phyloP scores from a whole-genome alignment of 2,329 filamentous ascomycete genomes.

The Trichoderma arundinaceum region DNA sequence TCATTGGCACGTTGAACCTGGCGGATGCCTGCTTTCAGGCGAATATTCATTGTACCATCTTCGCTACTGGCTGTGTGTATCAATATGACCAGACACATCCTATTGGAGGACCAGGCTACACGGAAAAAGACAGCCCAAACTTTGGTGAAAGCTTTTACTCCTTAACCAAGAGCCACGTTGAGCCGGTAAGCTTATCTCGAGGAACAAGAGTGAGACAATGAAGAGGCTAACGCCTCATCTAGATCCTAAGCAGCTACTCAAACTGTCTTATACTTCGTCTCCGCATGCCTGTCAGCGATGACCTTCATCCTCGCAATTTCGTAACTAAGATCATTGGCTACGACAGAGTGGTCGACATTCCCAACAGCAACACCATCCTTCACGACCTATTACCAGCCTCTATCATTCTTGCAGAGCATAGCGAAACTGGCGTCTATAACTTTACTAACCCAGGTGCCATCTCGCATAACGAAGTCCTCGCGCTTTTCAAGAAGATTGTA shows the following conservation, averaged over 20 bases:
- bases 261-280: constrained; percentile 69
- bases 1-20: constrained; percentile 68
- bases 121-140: constrained; percentile 67
- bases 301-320: constrained; percentile 69
- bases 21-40: constrained; percentile 64
- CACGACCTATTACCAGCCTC: constrained; percentile 67
- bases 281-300: constrained; percentile 72
- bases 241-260: constrained; percentile 66
- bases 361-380: constrained; percentile 71
- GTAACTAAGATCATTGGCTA: constrained; percentile 73
- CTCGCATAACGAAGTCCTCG: constrained; percentile 71
- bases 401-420: constrained; percentile 64
- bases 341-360: constrained; percentile 68
- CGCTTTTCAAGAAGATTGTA: constrained; percentile 67
- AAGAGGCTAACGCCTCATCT: not conserved
- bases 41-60: constrained; percentile 67
- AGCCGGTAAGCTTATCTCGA: constrained; percentile 46
- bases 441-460: constrained; percentile 74
- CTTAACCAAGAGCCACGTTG: constrained; percentile 68
- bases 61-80: constrained; percentile 72
- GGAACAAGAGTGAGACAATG: not conserved
- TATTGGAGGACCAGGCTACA: constrained; percentile 64
- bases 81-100: constrained; percentile 66
- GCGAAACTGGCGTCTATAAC: constrained; percentile 69
- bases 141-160: constrained; percentile 73